A percentile compares a stretch with the other conserved stretches of the same genome.
These are phyloP conservation scores for Myriangium duriaei DNA, from an alignment of 2,329 filamentous ascomycete genomes.

Conservation along the genomic window DNA sequence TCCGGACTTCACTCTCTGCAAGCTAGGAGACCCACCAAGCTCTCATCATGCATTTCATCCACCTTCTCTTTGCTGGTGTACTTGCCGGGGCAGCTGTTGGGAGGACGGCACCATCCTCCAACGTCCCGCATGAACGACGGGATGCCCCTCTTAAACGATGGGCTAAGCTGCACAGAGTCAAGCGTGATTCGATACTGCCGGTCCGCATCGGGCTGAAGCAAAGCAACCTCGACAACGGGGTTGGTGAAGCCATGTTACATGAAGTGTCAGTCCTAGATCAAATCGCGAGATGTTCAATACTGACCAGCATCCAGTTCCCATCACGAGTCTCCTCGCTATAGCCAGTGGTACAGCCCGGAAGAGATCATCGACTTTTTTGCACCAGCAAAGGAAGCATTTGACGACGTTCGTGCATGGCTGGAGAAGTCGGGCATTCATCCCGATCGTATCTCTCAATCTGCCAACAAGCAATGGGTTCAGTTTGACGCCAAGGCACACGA, in stretches of 20 bases:
- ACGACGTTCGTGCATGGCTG: slow-evolving; percentile 18
- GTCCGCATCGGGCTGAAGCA: slow-evolving; percentile 37
- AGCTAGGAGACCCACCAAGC: neutral
- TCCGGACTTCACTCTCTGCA: too few species aligned
- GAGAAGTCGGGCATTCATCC: slow-evolving; percentile 13
- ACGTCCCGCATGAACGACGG: slow-evolving; percentile 34
- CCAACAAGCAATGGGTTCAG: slow-evolving; percentile 23
- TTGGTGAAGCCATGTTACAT: slow-evolving; percentile 21
- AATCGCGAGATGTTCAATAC: neutral
- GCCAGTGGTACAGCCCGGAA: slow-evolving; percentile 22
- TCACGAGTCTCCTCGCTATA: slow-evolving; percentile 21
- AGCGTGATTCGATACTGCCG: slow-evolving; percentile 26
- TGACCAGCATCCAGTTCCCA: slow-evolving; percentile 15
- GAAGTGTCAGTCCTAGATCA: slow-evolving; percentile 15
- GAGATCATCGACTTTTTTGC: slow-evolving; percentile 19
- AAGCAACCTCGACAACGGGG: slow-evolving; percentile 29
- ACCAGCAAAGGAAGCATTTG: slow-evolving; percentile 17
- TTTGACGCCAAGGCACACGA: slow-evolving; percentile 20
- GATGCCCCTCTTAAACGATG: slow-evolving; percentile 19
- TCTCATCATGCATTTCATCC: neutral
- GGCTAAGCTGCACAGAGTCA: slow-evolving; percentile 27
- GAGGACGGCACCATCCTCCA: slow-evolving; percentile 13
- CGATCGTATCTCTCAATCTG: slow-evolving; percentile 18
- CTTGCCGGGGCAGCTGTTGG: neutral
- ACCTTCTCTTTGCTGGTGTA: neutral